Conservation (phyloP, 129 eudicot species). For the Helianthus tuberosus region DNA sequence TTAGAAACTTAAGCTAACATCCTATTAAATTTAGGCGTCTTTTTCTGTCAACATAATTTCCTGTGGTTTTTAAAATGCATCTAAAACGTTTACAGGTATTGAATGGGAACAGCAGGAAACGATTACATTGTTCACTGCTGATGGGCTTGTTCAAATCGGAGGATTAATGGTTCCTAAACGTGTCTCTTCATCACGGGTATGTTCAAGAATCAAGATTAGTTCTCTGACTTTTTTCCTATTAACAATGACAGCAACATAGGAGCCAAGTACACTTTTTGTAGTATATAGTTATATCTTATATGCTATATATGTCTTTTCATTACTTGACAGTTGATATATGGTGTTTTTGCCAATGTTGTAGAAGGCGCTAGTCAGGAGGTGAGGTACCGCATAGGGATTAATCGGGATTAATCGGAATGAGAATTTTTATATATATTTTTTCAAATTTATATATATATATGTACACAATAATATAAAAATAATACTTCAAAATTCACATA, state of each 20-base stretch:
- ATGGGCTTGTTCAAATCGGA: slow-evolving; percentile 93
- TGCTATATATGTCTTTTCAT: neutral
- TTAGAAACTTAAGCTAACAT: neutral
- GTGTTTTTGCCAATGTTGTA: neutral
- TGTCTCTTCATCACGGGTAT: slow-evolving; percentile 70
- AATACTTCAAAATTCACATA: no score
- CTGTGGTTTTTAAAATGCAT: neutral
- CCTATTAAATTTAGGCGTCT: slow-evolving; percentile 3
- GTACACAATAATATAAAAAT: no score
- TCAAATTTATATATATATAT: no score
- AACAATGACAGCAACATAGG: neutral
- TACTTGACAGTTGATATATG: slow-evolving; percentile 7
- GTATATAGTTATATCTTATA: neutral
- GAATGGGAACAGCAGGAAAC: slow-evolving; percentile 88
- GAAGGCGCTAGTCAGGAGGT: no score
- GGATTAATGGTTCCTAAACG: slow-evolving; percentile 88
- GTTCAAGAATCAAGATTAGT: slow-evolving; percentile 12
- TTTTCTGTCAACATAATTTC: neutral
- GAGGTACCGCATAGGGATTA: no score
- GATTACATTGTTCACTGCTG: slow-evolving; percentile 87
- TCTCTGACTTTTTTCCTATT: neutral
- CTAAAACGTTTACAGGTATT: slow-evolving; percentile 46
- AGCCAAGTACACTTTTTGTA: neutral
- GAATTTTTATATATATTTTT: no score
- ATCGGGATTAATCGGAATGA: no score